phyloP scores from a whole-genome alignment of 1,284 basidiomycete species.

The Ustilago nuda region DNA sequence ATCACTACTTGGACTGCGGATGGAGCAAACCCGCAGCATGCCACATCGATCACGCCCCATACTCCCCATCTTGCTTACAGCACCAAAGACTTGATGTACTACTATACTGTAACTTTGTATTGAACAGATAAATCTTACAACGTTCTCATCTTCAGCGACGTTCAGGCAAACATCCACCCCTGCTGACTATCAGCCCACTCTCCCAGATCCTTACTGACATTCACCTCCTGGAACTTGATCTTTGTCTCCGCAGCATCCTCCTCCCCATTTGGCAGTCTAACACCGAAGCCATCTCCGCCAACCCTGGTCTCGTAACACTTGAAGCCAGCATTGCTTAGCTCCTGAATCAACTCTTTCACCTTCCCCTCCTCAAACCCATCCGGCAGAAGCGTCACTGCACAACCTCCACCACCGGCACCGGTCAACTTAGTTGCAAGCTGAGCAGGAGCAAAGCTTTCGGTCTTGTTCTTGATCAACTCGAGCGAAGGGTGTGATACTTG shows the following conservation, averaged over 20 bases:
- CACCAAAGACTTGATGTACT: background rate
- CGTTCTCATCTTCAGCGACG: too few species aligned
- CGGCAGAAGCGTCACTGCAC: constrained; percentile 93
- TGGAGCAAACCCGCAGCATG: background rate
- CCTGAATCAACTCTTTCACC: constrained; percentile 35
- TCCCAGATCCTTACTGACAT: constrained; percentile 22
- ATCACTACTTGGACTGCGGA: background rate
- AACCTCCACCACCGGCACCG: constrained; percentile 98
- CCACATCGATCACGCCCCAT: background rate
- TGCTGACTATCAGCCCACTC: constrained; percentile 26
- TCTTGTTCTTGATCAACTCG: constrained; percentile 82
- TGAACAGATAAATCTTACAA: background rate
- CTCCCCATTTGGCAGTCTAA: constrained; percentile 73
- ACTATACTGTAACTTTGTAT: background rate
- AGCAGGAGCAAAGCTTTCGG: constrained; percentile 74
- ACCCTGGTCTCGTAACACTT: constrained; percentile 90
- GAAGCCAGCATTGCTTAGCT: constrained; percentile 75
- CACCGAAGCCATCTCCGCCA: constrained; percentile 90
- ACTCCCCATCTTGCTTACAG: background rate
- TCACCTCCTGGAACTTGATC: constrained; percentile 30
- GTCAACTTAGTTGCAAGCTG: constrained; percentile 92
- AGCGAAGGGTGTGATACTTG: constrained; percentile 92
- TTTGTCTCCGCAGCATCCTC: constrained; percentile 31
- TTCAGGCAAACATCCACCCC: constrained; percentile 37
- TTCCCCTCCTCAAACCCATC: constrained; percentile 74